phyloP scores from a whole-genome alignment of 1,139 yeast species.

The Suhomyces guaymorum region DNA sequence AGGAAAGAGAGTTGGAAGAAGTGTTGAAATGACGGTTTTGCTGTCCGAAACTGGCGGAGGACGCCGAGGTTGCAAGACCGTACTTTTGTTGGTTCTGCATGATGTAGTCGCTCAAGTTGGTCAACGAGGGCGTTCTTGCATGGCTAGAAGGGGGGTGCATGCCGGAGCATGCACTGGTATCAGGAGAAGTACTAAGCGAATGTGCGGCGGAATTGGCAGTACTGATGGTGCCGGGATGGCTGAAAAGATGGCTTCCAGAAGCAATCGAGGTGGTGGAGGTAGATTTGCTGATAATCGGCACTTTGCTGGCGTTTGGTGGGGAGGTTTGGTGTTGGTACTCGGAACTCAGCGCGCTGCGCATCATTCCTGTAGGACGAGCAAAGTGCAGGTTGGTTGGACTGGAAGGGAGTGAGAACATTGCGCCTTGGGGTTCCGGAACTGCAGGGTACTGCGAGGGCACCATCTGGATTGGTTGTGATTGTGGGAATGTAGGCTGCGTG shows the following conservation, averaged over 20 bases:
- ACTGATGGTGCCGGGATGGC: conserved; percentile 20
- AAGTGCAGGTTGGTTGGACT: conserved; percentile 14
- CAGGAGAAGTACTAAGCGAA: conserved; percentile 40
- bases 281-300: conserved; percentile 11
- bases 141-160: conserved; percentile 16
- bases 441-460: conserved; percentile 4
- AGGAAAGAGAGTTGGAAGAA: conserved; percentile 27
- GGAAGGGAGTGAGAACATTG: conserved; percentile 18
- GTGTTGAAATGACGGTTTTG: conserved; percentile 24
- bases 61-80: conserved; percentile 3
- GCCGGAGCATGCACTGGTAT: conserved; percentile 16
- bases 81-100: conserved; percentile 22
- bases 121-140: conserved; percentile 22
- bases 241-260: conserved; percentile 24
- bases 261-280: conserved; percentile 21
- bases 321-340: conserved; percentile 8
- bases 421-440: conserved; percentile 9
- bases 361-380: conserved; percentile 1
- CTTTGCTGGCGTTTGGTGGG: conserved; percentile 6
- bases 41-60: conserved; percentile 13
- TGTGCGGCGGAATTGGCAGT: conserved; percentile 26
- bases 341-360: conserved; percentile 1
- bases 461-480: conserved; percentile 6
- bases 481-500: conserved; percentile 21
- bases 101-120: conserved; percentile 37